Evolutionary conservation across 2,329 filamentous ascomycete species (phyloP), one percentile per base, ranked within the genome.

Genomic region (Cadophora malorum): DNA sequence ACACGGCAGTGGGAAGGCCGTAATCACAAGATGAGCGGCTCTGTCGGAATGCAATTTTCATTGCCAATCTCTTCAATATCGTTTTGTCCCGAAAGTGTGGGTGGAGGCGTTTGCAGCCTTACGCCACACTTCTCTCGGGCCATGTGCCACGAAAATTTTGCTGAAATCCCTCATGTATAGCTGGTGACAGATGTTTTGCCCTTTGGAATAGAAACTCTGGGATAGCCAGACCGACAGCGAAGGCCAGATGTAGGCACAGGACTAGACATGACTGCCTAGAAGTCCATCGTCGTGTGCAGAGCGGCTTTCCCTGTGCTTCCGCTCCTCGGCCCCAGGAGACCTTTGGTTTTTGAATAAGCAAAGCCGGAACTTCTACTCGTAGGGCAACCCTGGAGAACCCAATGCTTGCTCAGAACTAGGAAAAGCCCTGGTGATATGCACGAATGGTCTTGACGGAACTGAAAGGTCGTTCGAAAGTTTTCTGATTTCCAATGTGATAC

Each of bases 1-100:
- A 16, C 63, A 65, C 49, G 38, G 53, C 53, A 38, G 14, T 8
- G 14, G 38, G 31, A 19, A 50, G 53, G 63, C 63, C 38, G 41
- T 12, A 28, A 4, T 50, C 2, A 19, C 14, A 47, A 38, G 33
- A 49, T 21, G 28, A 33, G 25, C 59, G n/a, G 35, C 12, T 12
- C 33, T 9, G 1, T 21, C 9, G 41, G 45, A n/a, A 62, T 28
- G 16, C 31, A 23, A 23, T 62, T 12, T 12, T 33, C 25, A n/a
- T 49, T 33, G 14, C 23, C 59, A 62, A 47, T 33, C 21, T 45
- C 2, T 9, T 49, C n/a, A 5, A 33, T 50, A 28, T 47, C 25
- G 41, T 5, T 33, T 31, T 21, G 5, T 49, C 19, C 23, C 41
- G 59, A 21, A 21, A n/a, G 38, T 12, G 35, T 45, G 38, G 58